These are phyloP conservation scores for Hypomontagnella submonticulosa DNA, from an alignment of 495 filamentous ascomycete species.

Conservation along the genomic window DNA sequence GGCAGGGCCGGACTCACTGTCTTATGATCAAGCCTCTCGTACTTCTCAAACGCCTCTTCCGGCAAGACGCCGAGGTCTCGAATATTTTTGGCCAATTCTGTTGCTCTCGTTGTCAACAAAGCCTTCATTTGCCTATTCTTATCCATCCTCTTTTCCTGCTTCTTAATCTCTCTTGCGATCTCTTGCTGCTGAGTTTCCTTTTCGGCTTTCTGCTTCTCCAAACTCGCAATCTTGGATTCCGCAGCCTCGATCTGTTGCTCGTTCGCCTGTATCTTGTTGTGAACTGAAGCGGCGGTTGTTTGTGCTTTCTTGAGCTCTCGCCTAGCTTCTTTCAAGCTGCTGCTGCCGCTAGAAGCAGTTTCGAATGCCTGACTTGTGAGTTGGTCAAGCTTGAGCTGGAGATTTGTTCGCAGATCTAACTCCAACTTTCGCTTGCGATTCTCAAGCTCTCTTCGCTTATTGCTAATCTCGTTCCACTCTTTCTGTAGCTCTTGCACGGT, in stretches of 20 bases:
- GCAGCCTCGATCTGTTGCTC: constrained; percentile 76
- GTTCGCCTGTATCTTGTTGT: constrained; percentile 74
- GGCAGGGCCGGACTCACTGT: constrained; percentile 58
- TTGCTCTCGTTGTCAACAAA: constrained; percentile 75
- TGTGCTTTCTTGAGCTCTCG: constrained; percentile 82
- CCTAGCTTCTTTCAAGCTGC: constrained; percentile 81
- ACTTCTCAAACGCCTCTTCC: constrained; percentile 93
- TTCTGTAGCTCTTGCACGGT: constrained; percentile 77
- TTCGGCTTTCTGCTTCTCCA: constrained; percentile 72
- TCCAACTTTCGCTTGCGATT: constrained; percentile 80
- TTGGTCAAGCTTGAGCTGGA: constrained; percentile 86
- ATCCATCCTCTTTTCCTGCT: constrained; percentile 89
- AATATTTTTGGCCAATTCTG: constrained; percentile 86
- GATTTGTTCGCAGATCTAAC: constrained; percentile 84
- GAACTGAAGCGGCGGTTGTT: constrained; percentile 69
- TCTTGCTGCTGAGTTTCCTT: constrained; percentile 77
- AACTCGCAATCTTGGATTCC: constrained; percentile 65
- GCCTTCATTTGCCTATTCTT: constrained; percentile 89
- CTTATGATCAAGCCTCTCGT: constrained; percentile 81
- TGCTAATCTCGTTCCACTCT: constrained; percentile 77
- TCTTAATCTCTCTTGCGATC: constrained; percentile 82
- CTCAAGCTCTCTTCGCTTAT: constrained; percentile 80
- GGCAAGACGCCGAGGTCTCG: constrained; percentile 92
- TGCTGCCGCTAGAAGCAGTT: constrained; percentile 65
- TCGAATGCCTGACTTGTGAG: constrained; percentile 83